Evolutionary conservation across 2,329 filamentous ascomycete species (phyloP), one percentile per base, ranked within the genome.

Genomic region (Penicillium sp.): DNA sequence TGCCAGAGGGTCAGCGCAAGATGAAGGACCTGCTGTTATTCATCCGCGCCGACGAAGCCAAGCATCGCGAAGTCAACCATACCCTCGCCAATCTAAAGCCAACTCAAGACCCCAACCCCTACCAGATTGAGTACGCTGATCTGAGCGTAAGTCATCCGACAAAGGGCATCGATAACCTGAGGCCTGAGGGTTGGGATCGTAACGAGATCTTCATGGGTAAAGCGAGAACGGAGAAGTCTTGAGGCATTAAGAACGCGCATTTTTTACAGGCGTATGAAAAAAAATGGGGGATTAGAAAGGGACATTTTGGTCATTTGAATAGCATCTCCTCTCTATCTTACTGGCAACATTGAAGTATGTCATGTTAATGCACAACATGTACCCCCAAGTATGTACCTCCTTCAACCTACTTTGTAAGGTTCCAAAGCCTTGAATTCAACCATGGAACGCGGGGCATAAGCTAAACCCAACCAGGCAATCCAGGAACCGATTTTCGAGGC

Each of bases 21-120:
- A 95, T 98, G 87, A 80, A 78, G 61, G 88, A 97, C 63, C 71
- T 97, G 53, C 77, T 97, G 45, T 72, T 93, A 44, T 96, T 97
- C 67, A 87, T 96, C 58, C 80, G 90, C 28, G 87, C 86, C n/a
- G 87, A 91, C 64, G 89, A 95, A 69, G 87, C 87, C 4, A 87
- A 87, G 66, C 89, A 95, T 64, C 79, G 93, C 31, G 93, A 95
- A 64, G 91, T 97, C 60, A 97, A 98, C 71, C 93, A 98, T 68
- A 97, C 93, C 0, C 72, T 98, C 37, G 83, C 86, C 45, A 97
- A 97, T 65, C 75, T 98, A 51, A 76, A 95, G 59, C 88, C 93
- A 65, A 82, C 81, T 45, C 77, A 83, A 31, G 93, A 98, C 64
- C 90, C 91, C 2, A 98, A 98, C 64, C 93, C 93, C 2, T 98